These are phyloP conservation scores for Lepidium aucheri DNA, from an alignment of 345 rosid species.

Conservation along the genomic window DNA sequence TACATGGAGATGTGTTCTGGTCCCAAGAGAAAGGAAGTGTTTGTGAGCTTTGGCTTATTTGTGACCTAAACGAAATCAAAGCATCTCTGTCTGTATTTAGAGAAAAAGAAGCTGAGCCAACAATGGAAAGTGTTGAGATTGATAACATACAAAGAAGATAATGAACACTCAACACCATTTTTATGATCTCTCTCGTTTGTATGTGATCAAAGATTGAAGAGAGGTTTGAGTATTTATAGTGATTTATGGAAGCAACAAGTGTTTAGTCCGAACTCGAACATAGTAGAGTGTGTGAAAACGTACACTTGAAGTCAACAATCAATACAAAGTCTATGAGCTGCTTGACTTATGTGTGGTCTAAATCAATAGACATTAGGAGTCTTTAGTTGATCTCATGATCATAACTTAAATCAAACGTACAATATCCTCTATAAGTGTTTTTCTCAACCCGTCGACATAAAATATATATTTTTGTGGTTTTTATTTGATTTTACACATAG, in stretches of 20 bases:
- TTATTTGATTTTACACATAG: too few species aligned
- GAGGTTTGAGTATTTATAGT: slow-evolving; percentile 8
- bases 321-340: background rate
- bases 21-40: slow-evolving; percentile 35
- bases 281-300: background rate
- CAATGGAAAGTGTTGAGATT: background rate
- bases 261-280: background rate
- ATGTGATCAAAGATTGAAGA: background rate
- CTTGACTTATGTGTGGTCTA: background rate
- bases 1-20: slow-evolving; percentile 31
- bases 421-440: background rate
- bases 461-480: too few species aligned
- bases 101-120: slow-evolving; percentile 17
- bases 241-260: background rate
- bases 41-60: slow-evolving; percentile 10
- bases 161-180: slow-evolving; percentile 10
- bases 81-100: slow-evolving; percentile 33
- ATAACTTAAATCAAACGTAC: background rate
- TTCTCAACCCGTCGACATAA: background rate
- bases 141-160: background rate
- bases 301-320: background rate
- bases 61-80: slow-evolving; percentile 38
- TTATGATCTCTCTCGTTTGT: background rate
- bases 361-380: background rate
- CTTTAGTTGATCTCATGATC: too few species aligned